Base-by-base conservation (phyloP, 139 green algal species). In the Zygnema cylindricum region DNA sequence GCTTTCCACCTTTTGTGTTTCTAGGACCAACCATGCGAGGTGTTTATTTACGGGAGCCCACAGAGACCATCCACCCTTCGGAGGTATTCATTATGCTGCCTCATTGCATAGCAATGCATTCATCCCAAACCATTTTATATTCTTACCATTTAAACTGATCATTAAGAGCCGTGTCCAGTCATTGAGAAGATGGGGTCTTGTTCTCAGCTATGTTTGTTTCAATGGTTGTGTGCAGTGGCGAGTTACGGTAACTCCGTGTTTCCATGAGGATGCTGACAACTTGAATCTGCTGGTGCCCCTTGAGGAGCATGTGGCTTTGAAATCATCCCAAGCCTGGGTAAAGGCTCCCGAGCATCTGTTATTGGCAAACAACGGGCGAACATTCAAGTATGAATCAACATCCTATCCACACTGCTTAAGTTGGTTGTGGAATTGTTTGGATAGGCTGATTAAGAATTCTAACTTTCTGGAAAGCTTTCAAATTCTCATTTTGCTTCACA, bases 11-110 rank as follows among this genome's bases (percentile, higher is more conserved):
- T n/a, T n/a, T n/a, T n/a, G n/a, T n/a, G n/a, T n/a, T n/a, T n/a
- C n/a, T n/a, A 98, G 95, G 94, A 97, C 71, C 55, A 11, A 69
- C 40, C 25, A 11, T 82, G 32, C 82, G 94, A 33, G 96, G 96
- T 76, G 93, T 98, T 78, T 96, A 97, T 91, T 89, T 98, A 78
- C 88, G 96, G 0, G 93, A 98, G 54, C 94, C 94, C 0, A 43
- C 93, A 25, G 93, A 98, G 30, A 88, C 92, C 0, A 16, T 11
- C 3, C 7, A 43, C 16, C 11, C 71, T 3, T 79, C 71, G 7
- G 71, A 79, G 71, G 71, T 79, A 16, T 16, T 11, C 71, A 3
- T 79, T 79, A 3, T 79, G 3, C 49, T 16, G 49, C 49, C 49
- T 63, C 49, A n/a, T n/a, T n/a, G n/a, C n/a, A n/a, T n/a, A n/a